A percentile compares a stretch with the other conserved stretches of the same genome.
Evolutionary conservation across 73 alveolate species (phyloP).

Genomic region (Paramecium tetraurelia): DNA sequence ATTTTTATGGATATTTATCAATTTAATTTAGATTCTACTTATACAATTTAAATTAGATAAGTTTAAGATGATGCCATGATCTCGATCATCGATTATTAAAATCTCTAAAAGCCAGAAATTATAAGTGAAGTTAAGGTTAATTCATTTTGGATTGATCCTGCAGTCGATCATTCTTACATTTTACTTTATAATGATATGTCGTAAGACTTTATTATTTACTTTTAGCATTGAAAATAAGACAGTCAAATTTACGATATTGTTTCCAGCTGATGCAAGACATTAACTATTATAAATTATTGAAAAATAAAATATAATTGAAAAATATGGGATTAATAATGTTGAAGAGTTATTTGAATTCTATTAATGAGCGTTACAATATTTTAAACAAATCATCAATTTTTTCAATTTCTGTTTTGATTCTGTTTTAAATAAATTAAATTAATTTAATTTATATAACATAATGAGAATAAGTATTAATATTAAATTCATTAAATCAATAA

Average conservation of each 20-base stretch:
- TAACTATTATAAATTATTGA: background rate
- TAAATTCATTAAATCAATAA: too few species aligned
- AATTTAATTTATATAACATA: too few species aligned
- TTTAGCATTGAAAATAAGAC: background rate
- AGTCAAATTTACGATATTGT: background rate
- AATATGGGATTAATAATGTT: background rate
- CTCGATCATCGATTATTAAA: background rate
- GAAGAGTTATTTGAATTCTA: background rate
- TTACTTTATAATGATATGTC: background rate
- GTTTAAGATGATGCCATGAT: background rate
- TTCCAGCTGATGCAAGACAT: constrained; percentile 17
- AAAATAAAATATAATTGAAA: background rate
- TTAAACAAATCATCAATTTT: background rate
- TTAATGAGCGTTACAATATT: background rate
- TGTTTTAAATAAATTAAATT: too few species aligned
- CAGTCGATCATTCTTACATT: background rate
- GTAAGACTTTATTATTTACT: background rate
- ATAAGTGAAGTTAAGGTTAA: background rate
- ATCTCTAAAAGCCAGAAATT: background rate
- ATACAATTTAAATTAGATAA: background rate
- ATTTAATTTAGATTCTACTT: background rate
- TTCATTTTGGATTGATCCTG: background rate
- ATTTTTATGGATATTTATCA: background rate
- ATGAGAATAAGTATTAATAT: too few species aligned
- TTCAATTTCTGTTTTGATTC: background rate